Base-by-base conservation (phyloP, 2,329 filamentous ascomycete genomes). In the Diaporthe citriasiana region DNA sequence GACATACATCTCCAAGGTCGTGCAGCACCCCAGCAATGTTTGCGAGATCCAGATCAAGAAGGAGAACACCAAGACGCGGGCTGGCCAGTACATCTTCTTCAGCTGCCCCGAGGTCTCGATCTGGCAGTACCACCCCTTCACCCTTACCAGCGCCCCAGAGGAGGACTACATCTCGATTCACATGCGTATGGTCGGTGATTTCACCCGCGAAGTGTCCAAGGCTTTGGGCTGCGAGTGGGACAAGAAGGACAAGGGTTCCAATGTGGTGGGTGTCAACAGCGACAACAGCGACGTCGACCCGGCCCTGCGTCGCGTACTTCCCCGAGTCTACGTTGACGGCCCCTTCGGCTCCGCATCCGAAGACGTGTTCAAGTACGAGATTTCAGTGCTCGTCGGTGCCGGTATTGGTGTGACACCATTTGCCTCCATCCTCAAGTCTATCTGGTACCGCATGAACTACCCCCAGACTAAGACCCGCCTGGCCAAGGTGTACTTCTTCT, bases 1-100 rank as follows among this genome's bases (percentile, higher is more conserved):
- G 88, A 96, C 94, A 22, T 95, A 93, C 82, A 93, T 97, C 75
- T 95, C 93, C 77, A 97, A 97, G 85, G 94, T 97, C 76, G 92
- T 97, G 77, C 94, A 97, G 85, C 94, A 97, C 82, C 94, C 94
- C 10, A 95, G 93, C 86, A 95, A 95, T 79, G 94, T 97, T 25
- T 94, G 93, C 82, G 94, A 97, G 84, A 95, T 97, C 75, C 94
- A 97, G 85, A 95, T 97, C 85, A 95, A 96, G 88, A 97, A 97
- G 84, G 93, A 95, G 81, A 87, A 95, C 84, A 95, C 94, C 57
- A 95, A 93, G 87, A 95, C 93, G 4, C 89, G 89, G 70, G 93
- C 94, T 27, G 94, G 94, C 68, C 93, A 95, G 88, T 97, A 97
- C 85, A 96, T 97, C 79, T 96, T 96, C 86, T 88, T 97, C 78